Evolutionary conservation across 2,329 filamentous ascomycete species (phyloP), one percentile per base, ranked within the genome.

Genomic region (Ascosphaera aggregata): DNA sequence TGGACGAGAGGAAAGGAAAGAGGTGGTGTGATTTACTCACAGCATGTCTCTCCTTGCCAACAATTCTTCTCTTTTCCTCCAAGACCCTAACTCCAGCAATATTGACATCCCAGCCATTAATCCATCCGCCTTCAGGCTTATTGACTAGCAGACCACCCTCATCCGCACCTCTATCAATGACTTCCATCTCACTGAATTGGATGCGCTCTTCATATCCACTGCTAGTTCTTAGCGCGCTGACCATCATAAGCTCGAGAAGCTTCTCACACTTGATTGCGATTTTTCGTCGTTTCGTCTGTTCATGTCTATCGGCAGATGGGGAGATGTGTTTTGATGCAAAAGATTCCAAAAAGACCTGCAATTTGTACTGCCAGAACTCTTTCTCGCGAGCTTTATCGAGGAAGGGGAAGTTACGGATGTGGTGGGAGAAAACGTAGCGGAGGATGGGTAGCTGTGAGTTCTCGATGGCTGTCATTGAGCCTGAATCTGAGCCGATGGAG

Each of bases 351-450:
- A 98, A 98, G 53, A 85, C 72, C 64, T 98, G 89, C 43, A 98
- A 64, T 57, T 92, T 95, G 54, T 95, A 84, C 61, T 98, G 89
- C 89, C 89, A 98, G 52, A 98, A 98, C 60, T 98, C 89, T 68
- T 95, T 93, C 67, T 98, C 89, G 52, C 73, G 78, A 17, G 89
- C 89, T 65, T 92, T 82, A 59, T 98, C 84, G 45, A 98, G 70
- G 53, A 98, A 98, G 1, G 89, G 89, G 51, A 98, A 98, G 51
- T 95, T 91, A 51, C 89, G 82, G 43, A 98, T 74, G 73, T 95
- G 85, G 54, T 95, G 79, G 40, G 95, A 89, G 54, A 98, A 98
- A 52, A 98, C 93, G 61, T 89, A 95, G 46, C 89, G 73, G 44
- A 98, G 65, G 44, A 98, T 78, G 15, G 89, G 89, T 19, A 98